Evolutionary conservation across 257 asterid species (phyloP), one percentile per base, ranked within the genome.

Genomic region (Nicotiana otophora): DNA sequence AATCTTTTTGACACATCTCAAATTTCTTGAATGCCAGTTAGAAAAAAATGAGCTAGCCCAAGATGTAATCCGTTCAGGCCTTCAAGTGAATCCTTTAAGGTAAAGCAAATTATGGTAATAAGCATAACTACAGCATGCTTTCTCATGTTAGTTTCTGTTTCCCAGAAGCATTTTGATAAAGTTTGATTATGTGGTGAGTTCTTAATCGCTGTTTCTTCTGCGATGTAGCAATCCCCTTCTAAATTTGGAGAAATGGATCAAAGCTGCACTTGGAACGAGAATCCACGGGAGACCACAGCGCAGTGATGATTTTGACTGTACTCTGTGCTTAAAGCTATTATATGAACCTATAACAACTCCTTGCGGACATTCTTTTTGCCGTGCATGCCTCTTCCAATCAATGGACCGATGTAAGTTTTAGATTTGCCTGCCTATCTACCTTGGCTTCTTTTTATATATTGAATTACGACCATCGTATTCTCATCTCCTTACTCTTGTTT

Each of bases 301-400:
- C 2, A 91, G 92, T 82, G 99, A 95, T 90, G 98, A 96, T 81
- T 96, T 93, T 84, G 98, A 96, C 88, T 96, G 99, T 86, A 94
- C 98, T 80, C 90, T 96, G 78, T 96, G 99, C 82, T 86, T 96
- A 88, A 94, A 93, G 91, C 85, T 96, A 84, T 87, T 96, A 81
- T 96, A 87, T 80, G 98, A 96, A 86, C 98, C 99, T 66, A 57
- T 93, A 64, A 94, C 99, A 79, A 96, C 98, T 87, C 95, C 99
- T 60, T 96, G 99, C 82, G 99, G 99, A 76, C 99, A 96, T 90
- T 93, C 99, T 60, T 96, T 93, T 86, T 96, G 99, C 84, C 96
- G 95, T 60, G 90, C 98, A 68, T 96, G 99, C 93, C 89, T 94
- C 81, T 96, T 96, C 89, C 99, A 94, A 88, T 80, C 96, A 78